Conservation (phyloP, 139 green algal genomes). For the Closterium sp. region DNA sequence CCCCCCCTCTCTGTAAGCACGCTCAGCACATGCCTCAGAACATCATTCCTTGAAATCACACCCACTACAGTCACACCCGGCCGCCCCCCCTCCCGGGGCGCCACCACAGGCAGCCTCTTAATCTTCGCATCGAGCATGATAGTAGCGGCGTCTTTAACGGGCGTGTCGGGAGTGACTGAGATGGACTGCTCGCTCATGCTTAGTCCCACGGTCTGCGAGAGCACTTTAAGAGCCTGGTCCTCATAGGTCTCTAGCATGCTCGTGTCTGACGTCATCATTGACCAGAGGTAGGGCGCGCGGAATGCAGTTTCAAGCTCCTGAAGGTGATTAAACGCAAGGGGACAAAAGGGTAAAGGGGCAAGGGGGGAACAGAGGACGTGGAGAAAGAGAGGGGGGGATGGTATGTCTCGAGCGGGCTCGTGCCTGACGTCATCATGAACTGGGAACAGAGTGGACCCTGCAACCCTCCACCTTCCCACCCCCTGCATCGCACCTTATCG, state of each 20-base stretch:
- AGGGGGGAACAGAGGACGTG: not conserved
- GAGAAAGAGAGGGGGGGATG: too few relatives aligned
- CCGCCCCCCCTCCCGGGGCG: not conserved
- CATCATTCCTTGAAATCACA: not conserved
- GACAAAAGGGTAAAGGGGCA: too few relatives aligned
- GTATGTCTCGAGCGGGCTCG: not conserved
- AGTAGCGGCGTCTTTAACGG: not conserved
- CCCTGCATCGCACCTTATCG: not conserved
- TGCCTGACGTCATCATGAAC: not conserved
- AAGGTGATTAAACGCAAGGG: too few relatives aligned
- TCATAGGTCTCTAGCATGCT: not conserved
- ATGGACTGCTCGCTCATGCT: conserved; percentile 7
- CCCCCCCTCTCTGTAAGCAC: not conserved
- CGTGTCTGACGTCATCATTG: not conserved
- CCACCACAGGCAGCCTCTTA: not conserved
- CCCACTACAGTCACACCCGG: not conserved
- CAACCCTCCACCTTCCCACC: too few relatives aligned
- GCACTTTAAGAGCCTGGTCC: not conserved
- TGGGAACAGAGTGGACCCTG: too few relatives aligned
- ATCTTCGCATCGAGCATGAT: conserved; percentile 1
- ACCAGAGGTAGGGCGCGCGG: not conserved
- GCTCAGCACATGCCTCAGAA: not conserved
- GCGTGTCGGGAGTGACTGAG: not conserved
- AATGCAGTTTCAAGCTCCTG: not conserved
- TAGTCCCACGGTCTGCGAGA: not conserved